Evolutionary conservation across 768 basidiomycete genomes (phyloP), one percentile per base, ranked within the genome.

Genomic region (Serendipita vermifera): DNA sequence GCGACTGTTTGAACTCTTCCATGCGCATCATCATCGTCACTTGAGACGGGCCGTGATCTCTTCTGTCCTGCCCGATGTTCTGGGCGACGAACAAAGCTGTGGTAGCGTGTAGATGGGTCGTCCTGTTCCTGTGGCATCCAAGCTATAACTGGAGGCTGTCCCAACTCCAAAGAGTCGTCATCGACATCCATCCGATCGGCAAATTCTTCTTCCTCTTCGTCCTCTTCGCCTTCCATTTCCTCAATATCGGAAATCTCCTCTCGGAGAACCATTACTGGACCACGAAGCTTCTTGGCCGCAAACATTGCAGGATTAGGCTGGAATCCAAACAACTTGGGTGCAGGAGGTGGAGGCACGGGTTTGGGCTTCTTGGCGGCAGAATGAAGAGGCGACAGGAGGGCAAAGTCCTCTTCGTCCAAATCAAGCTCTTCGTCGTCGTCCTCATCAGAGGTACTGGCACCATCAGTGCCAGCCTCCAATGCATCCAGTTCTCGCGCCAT

Each of bases 271-370:
- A 51, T 51, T 17, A 51, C 46, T 7, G 46, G 46, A 3, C 46
- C 46, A 5, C 46, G 46, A 4, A 51, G 46, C 31, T 51, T 51
- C n/a, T 51, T 51, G 9, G 46, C 46, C 46, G 46, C 46, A 51
- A 26, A 51, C 46, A 51, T 51, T 7, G 46, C 46, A 6, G 46
- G 46, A 29, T 51, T 51, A 15, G 46, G 46, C 22, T 51, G 46
- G 29, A 51, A 29, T n/a, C 46, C 31, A n/a, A 26, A 51, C 27
- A 51, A 29, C 27, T 14, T 51, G 9, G 46, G 46, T 1, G 46
- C 22, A 3, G 46, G 46, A 51, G 46, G 46, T n/a, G 39, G 39
- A n/a, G 39, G 39, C 17, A 24, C 17, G 7, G 46, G n/a, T n/a
- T n/a, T n/a, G n/a, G n/a, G n/a, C n/a, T n/a, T n/a, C n/a, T n/a